A percentile compares a stretch with the other conserved stretches of the same genome.
Evolutionary conservation across 345 rosid genomes (phyloP).

Genomic region (Eucalyptus dawsonii): DNA sequence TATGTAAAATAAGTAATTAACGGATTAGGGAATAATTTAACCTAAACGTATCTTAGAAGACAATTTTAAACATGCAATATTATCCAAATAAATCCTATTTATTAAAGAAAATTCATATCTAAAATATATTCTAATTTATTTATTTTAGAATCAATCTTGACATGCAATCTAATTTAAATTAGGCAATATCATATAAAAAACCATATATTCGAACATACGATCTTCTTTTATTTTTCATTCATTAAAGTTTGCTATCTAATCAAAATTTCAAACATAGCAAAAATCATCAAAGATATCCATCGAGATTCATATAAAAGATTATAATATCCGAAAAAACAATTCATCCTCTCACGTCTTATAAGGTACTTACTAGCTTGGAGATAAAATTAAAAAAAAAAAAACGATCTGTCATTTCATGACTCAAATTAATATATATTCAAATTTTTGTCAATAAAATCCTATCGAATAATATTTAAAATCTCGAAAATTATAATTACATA

Average conservation of each 20-base stretch:
- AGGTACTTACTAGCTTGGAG: background rate
- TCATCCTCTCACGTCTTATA: background rate
- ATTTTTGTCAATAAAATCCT: background rate
- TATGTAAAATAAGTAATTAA: no score
- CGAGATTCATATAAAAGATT: no score
- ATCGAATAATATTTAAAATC: no score
- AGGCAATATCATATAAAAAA: background rate
- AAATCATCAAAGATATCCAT: background rate
- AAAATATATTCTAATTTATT: background rate
- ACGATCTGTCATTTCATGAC: fast-evolving
- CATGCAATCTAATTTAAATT: background rate
- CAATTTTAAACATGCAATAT: background rate
- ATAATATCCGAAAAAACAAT: no score
- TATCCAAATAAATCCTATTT: no score
- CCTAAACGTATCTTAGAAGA: background rate
- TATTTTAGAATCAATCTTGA: no score
- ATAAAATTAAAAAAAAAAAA: no score
- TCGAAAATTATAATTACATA: no score
- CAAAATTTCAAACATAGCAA: background rate
- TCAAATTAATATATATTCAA: no score
- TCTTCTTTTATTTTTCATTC: background rate
- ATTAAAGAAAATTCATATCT: background rate
- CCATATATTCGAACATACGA: no score
- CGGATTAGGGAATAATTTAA: no score
- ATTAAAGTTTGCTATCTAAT: background rate